A percentile compares a stretch with the other conserved stretches of the same genome.
Conservation (phyloP, 202 grass and related monocot genomes). For the Thinopyrum obtusiflorum region DNA sequence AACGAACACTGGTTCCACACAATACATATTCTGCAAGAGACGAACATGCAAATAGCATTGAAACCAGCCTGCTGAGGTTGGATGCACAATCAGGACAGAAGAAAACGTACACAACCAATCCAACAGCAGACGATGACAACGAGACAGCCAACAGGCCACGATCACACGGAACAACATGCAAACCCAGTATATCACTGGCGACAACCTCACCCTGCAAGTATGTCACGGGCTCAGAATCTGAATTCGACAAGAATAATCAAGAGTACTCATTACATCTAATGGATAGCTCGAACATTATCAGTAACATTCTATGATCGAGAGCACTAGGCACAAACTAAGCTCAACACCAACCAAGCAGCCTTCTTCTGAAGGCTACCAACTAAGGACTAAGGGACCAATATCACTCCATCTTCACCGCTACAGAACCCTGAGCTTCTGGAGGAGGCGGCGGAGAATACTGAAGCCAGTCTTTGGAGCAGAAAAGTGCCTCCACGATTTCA, state of each 20-base stretch:
- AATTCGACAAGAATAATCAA: background rate
- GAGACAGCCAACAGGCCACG: background rate
- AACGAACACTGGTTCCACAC: background rate
- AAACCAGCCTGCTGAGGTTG: background rate
- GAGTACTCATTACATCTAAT: background rate
- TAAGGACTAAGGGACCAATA: conserved; percentile 7
- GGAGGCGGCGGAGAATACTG: conserved; percentile 49
- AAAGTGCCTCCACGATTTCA: conserved; percentile 74
- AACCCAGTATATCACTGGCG: background rate
- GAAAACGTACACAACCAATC: background rate
- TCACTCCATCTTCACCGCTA: conserved; percentile 45
- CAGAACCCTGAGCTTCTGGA: conserved; percentile 27
- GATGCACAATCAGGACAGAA: background rate
- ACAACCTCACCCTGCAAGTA: too few species aligned
- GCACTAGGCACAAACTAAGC: conserved; percentile 19
- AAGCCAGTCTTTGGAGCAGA: conserved; percentile 86
- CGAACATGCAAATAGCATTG: background rate
- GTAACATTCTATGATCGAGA: background rate
- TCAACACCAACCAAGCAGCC: background rate
- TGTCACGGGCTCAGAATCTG: background rate
- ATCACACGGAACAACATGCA: background rate
- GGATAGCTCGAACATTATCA: background rate
- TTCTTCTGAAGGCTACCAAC: background rate
- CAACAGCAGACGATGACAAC: background rate
- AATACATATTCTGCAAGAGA: background rate